A percentile compares a stretch with the other conserved stretches of the same genome.
Conservation (phyloP, 2,329 filamentous ascomycete species). For the Ascochyta lentis region DNA sequence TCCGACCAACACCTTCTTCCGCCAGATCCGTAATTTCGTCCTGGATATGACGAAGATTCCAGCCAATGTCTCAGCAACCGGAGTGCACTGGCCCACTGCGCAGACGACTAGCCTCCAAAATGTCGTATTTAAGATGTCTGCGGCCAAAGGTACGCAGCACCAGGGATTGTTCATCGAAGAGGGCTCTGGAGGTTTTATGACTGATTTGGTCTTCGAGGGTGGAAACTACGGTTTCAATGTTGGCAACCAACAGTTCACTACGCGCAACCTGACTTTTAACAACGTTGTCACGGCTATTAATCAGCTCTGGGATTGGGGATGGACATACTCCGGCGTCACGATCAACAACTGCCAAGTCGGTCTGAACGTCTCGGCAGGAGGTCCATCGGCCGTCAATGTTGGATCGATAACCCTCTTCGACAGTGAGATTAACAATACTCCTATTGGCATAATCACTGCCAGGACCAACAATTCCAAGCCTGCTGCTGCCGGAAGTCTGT, state of each 20-base stretch:
- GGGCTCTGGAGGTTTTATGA: constrained; percentile 56
- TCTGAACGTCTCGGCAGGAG: constrained; percentile 56
- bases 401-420: constrained; percentile 67
- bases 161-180: constrained; percentile 54
- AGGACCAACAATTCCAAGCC: constrained; percentile 53
- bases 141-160: constrained; percentile 54
- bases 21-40: constrained; percentile 70
- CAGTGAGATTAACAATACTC: constrained; percentile 58
- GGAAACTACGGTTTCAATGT: constrained; percentile 51
- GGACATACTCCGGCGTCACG: constrained; percentile 59
- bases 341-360: constrained; percentile 62
- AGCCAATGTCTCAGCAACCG: constrained; percentile 53
- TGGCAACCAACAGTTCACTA: constrained; percentile 62
- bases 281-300: constrained; percentile 61
- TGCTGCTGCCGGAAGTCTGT: constrained; percentile 56
- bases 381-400: constrained; percentile 52
- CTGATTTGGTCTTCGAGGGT: constrained; percentile 54
- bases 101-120: constrained; percentile 56
- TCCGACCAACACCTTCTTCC: constrained; percentile 68
- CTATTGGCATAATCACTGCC: constrained; percentile 59
- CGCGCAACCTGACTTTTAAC: constrained; percentile 62
- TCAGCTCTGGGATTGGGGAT: constrained; percentile 67
- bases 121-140: constrained; percentile 54
- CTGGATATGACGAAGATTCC: constrained; percentile 64
- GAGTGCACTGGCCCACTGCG: constrained; percentile 56